Base-by-base conservation (phyloP, 140 eudicot species). In the Stevia rebaudiana region DNA sequence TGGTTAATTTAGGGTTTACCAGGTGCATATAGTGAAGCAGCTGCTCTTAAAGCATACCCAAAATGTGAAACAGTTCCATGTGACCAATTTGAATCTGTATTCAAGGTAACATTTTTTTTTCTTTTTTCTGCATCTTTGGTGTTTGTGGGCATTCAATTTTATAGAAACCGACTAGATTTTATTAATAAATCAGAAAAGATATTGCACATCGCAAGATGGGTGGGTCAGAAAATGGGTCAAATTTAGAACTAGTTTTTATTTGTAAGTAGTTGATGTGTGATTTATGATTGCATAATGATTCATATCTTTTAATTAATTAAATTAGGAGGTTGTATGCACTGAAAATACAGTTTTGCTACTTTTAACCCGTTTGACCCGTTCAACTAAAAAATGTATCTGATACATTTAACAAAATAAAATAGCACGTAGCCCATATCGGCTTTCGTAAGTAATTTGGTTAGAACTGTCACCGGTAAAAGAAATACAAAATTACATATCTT, bases 11-110 rank as follows among this genome's bases (percentile, higher is more conserved):
- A 92, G 98, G 98, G 98, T 41, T 67, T 79, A 44, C 94, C 95
- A 19, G 98, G 98, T 70, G 94, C 98, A 28, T 88, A 88, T 69
- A 88, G 98, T 13, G 98, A 92, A 80, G 81, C 83, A 71, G 98
- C 98, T 21, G 98, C 98, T 48, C 84, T 92, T 24, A 92, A 88
- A 83, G 95, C 95, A 22, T 92, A 88, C 74, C 98, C 98, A 8
- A 78, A 78, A n/a, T 92, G 94, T 66, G 95, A 92, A 75, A 85
- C 98, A 17, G 98, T 92, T 53, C 98, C 98, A 17, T 92, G 96
- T 78, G 96, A 92, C 43, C 83, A 85, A 68, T 92, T 83, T 83
- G 98, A 92, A 79, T 89, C 89, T 48, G 95, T 83, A 22, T 92
- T 92, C 71, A 83, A 88, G 96, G 98, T 92, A 67, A 49, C 44